phyloP scores from a whole-genome alignment of 768 basidiomycete species.

The Tremella mesenterica region DNA sequence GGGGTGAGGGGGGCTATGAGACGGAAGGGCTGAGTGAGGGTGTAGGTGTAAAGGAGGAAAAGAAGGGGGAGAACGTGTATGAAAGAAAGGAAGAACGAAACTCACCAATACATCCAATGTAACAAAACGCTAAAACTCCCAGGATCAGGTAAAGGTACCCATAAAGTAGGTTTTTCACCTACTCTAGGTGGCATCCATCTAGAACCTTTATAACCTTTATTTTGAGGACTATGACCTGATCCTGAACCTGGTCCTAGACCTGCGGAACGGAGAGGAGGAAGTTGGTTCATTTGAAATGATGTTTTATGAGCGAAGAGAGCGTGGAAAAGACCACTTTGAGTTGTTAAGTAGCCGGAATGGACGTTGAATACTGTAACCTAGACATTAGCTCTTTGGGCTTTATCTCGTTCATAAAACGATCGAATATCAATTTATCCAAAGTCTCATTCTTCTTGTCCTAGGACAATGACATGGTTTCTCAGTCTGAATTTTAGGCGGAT shows the following conservation, averaged over 20 bases:
- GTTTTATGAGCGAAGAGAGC: conserved; percentile 58
- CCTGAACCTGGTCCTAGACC: neutral
- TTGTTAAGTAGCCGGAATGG: conserved; percentile 72
- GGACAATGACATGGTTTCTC: too few species aligned
- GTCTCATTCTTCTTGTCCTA: conserved; percentile 11
- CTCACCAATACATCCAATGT: conserved; percentile 43
- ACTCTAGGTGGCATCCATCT: conserved; percentile 19
- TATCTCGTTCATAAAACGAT: neutral
- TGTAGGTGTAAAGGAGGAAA: neutral
- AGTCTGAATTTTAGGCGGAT: neutral
- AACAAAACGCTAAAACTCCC: conserved; percentile 32
- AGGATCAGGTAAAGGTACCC: conserved; percentile 40
- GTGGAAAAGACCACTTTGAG: conserved; percentile 54
- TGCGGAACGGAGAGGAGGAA: neutral
- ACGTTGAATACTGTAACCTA: conserved; percentile 45
- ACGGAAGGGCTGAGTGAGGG: too few species aligned
- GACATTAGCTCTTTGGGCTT: neutral
- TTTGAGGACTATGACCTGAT: too few species aligned
- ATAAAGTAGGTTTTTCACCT: conserved; percentile 24
- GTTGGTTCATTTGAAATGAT: neutral
- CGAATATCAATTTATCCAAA: conserved; percentile 3
- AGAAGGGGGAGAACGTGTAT: conserved; percentile 1
- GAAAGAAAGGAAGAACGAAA: neutral
- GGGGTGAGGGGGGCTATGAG: too few species aligned
- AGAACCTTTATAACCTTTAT: conserved; percentile 21